These are phyloP conservation scores for Aureobasidium vineae DNA, from an alignment of 2,329 filamentous ascomycete genomes.

Conservation along the genomic window DNA sequence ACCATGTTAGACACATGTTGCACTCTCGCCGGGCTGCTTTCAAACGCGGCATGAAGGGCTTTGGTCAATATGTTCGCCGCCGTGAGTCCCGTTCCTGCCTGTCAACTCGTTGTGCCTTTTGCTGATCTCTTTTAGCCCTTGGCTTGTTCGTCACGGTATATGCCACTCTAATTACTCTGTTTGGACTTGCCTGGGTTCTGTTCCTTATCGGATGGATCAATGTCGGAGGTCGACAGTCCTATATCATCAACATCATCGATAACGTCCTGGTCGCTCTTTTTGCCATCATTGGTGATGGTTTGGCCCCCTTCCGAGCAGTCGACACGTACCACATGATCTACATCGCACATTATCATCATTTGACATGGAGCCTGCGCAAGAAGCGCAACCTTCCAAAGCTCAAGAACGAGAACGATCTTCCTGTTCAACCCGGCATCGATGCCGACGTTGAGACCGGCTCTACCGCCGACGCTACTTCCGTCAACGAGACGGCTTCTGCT, in stretches of 20 bases:
- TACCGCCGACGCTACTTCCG: background rate
- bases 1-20: conserved; percentile 83
- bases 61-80: conserved; percentile 72
- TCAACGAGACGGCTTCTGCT: background rate
- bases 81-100: conserved; percentile 49
- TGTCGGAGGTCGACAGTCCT: conserved; percentile 68
- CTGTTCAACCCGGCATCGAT: conserved; percentile 36
- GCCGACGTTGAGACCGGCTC: conserved; percentile 29
- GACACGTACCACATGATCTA: conserved; percentile 89
- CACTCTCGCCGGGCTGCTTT: conserved; percentile 78
- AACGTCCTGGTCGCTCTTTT: conserved; percentile 62
- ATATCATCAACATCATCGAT: conserved; percentile 55
- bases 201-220: conserved; percentile 87
- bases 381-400: conserved; percentile 62
- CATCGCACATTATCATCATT: conserved; percentile 68
- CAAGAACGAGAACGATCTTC: conserved; percentile 68
- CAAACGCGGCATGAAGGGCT: conserved; percentile 75
- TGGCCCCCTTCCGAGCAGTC: conserved; percentile 69
- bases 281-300: conserved; percentile 60
- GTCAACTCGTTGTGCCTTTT: background rate
- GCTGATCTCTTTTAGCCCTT: conserved; percentile 51
- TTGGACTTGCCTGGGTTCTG: conserved; percentile 85
- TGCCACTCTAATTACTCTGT: conserved; percentile 76
- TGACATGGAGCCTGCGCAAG: conserved; percentile 63
- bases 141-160: conserved; percentile 84